Evolutionary conservation across 768 basidiomycete genomes (phyloP).

Genomic region (Mycena galopus): DNA sequence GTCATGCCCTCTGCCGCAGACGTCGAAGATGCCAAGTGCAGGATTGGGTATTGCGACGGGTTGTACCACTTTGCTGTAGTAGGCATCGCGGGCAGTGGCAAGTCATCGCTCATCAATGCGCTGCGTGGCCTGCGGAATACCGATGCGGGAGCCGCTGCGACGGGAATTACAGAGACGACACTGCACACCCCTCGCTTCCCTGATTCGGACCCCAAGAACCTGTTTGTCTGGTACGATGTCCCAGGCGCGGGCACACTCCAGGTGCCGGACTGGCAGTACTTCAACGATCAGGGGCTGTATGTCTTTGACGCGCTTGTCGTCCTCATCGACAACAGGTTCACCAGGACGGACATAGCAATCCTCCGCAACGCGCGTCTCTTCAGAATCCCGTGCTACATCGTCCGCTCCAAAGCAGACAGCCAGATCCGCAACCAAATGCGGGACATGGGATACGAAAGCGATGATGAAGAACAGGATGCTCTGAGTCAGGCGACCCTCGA

Average conservation of each 20-base stretch:
- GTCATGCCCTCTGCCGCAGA: conserved; percentile 45
- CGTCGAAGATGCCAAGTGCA: conserved; percentile 24
- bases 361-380: no score
- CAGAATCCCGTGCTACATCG: no score
- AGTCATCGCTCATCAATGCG: conserved; percentile 16
- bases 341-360: conserved; percentile 38
- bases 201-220: conserved; percentile 35
- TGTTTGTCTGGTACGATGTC: not conserved
- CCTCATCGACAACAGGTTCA: conserved; percentile 50
- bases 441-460: conserved; percentile 19
- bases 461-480: conserved; percentile 17
- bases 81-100: conserved; percentile 11
- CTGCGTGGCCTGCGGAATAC: conserved; percentile 34
- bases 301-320: conserved; percentile 51
- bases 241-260: no score
- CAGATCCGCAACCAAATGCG: conserved; percentile 13
- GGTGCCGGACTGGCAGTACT: no score
- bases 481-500: not conserved
- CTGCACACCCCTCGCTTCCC: conserved; percentile 40
- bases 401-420: no score
- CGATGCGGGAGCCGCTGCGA: conserved; percentile 41
- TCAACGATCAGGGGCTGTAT: conserved; percentile 52
- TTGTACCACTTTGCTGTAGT: conserved; percentile 5
- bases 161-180: conserved; percentile 46
- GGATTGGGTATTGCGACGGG: conserved; percentile 30